Conservation (phyloP, 495 filamentous ascomycete genomes). For the Penicillium crystallinum region DNA sequence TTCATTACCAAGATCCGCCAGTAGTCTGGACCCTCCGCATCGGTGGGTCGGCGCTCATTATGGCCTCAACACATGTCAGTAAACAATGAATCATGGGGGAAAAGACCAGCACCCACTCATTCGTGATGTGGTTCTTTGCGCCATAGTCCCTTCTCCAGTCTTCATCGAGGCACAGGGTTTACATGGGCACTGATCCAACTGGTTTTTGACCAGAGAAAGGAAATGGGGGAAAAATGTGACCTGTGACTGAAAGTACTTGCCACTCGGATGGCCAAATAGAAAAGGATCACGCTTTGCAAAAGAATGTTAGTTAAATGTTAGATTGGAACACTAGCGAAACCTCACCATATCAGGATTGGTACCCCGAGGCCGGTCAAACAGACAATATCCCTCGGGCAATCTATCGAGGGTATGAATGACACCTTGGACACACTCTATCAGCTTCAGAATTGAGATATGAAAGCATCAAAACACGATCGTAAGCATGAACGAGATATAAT, state of each 20-base stretch:
- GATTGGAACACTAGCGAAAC: background rate
- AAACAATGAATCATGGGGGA: background rate
- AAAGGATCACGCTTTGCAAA: constrained; percentile 42
- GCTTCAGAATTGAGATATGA: background rate
- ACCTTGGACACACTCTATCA: constrained; percentile 24
- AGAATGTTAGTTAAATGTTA: background rate
- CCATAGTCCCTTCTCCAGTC: constrained; percentile 9
- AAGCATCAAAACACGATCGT: background rate
- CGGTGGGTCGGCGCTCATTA: constrained; percentile 3
- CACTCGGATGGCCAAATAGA: constrained; percentile 52
- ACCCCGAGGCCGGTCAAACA: constrained; percentile 41
- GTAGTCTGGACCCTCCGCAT: constrained; percentile 50
- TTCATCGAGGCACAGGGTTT: constrained; percentile 25
- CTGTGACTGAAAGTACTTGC: constrained; percentile 46
- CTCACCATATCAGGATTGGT: constrained; percentile 35
- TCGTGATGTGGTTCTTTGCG: background rate
- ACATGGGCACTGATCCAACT: constrained; percentile 28
- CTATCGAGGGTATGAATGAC: constrained; percentile 45
- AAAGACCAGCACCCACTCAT: background rate
- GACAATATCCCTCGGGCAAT: constrained; percentile 51
- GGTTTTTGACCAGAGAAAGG: background rate
- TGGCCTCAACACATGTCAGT: background rate
- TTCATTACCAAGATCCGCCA: constrained; percentile 44
- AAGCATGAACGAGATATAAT: no score
- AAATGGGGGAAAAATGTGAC: constrained; percentile 55